Evolutionary conservation across 2,329 filamentous ascomycete species (phyloP).

Genomic region (Penicillium polonicum): DNA sequence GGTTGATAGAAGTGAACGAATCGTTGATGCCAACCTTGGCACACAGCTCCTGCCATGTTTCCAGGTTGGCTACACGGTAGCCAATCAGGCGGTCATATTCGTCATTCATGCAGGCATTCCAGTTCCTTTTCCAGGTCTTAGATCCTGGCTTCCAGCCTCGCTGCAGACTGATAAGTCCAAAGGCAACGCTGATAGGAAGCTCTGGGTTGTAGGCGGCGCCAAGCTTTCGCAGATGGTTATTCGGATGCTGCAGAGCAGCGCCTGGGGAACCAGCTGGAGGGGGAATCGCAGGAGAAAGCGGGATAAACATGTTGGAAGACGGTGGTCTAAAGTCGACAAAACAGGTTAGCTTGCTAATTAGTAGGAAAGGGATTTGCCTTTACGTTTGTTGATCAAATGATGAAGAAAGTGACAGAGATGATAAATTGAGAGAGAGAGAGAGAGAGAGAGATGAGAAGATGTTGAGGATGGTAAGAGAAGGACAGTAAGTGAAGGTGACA

Average conservation of each 20-base stretch:
- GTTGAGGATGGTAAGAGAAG: too few species aligned
- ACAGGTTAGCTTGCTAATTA: not conserved
- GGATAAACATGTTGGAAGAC: not conserved
- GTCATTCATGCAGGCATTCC: constrained; percentile 20
- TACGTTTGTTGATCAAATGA: not conserved
- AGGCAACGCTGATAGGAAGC: constrained; percentile 21
- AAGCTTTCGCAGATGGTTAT: not conserved
- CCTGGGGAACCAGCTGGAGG: not conserved
- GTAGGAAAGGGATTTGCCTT: not conserved
- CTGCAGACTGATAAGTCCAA: constrained; percentile 17
- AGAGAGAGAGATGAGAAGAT: too few species aligned
- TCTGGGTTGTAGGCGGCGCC: not conserved
- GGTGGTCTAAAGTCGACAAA: not conserved
- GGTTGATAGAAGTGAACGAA: constrained; percentile 20
- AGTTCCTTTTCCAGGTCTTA: constrained; percentile 23
- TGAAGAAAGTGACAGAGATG: not conserved
- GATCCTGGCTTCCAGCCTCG: constrained; percentile 24
- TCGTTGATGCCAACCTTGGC: constrained; percentile 22
- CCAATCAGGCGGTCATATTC: constrained; percentile 25
- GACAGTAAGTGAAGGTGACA: too few species aligned
- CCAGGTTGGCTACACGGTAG: constrained; percentile 11
- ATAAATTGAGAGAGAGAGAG: too few species aligned
- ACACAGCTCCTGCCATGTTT: constrained; percentile 28
- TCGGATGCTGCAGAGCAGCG: not conserved
- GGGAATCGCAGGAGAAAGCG: not conserved